Evolutionary conservation across 805 yeast species (phyloP), one percentile per base, ranked within the genome.

Genomic region (Kregervanrija pseudodelftensis): DNA sequence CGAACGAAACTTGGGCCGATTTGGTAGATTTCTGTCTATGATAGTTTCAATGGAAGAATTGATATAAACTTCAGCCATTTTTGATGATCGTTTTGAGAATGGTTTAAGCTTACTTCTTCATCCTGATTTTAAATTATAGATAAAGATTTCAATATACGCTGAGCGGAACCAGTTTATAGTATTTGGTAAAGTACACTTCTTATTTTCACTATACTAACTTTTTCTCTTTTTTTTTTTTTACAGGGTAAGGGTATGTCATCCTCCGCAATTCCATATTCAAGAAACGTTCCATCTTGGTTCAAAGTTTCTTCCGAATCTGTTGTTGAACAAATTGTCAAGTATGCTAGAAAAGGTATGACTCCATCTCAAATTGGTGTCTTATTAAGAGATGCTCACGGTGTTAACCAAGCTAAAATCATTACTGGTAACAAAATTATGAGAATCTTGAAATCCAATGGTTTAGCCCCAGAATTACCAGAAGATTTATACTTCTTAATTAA

Each of bases 381-480:
- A 67, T 86, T 93, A 73, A 89, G 99, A 82, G 99, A 93, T 79
- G 93, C 98, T 65, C 98, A 93, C 81, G 99, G 99, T 78, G 98
- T 93, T 66, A 82, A 96, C 71, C 96, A 90, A 78, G 76, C 96
- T 64, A 88, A 85, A 80, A 82, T 91, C 68, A 88, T 88, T 77
- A 91, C 99, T 64, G 98, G 98, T 82, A 82, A 90, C 96, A 93
- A 93, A 87, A 85, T 93, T 68, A 85, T 93, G 75, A 90, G 99
- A 85, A 90, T 93, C 80, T 83, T 93, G 74, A 93, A 91, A 78
- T 85, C 98, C 56, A 89, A 90, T 82, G 99, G 99, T 84, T 87
- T 93, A 69, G 99, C 98, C 69, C 98, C 99, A 74, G 99, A 93
- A 79, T 85, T 93, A 69, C 99, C 99, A 76, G 99, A 93, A 83